phyloP scores from a whole-genome alignment of 169 alveolate species.

The Sarcocystis neurona region DNA sequence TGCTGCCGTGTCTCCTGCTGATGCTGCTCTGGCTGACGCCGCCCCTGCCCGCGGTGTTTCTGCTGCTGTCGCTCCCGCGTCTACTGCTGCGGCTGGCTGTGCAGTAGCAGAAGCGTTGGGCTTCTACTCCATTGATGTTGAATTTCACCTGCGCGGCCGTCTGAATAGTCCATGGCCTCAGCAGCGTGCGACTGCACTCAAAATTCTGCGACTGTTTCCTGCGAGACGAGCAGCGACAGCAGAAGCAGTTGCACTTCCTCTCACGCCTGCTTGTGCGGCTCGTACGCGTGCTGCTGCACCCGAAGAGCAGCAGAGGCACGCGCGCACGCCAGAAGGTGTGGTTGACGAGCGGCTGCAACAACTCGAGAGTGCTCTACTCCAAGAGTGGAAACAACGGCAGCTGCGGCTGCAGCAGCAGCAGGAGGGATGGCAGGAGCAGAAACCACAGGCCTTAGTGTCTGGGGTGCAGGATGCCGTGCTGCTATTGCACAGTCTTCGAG shows the following conservation, averaged over 20 bases:
- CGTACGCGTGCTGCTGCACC: neutral
- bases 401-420: too few relatives aligned
- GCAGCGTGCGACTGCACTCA: conserved; percentile 9
- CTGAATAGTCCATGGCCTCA: conserved; percentile 10
- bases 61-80: neutral
- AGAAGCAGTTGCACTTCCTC: neutral
- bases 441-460: too few relatives aligned
- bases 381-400: too few relatives aligned
- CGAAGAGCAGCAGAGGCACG: too few relatives aligned
- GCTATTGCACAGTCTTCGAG: neutral
- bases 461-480: neutral
- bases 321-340: too few relatives aligned
- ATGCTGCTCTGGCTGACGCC: neutral
- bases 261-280: neutral
- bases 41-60: neutral
- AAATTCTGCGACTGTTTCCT: conserved; percentile 8
- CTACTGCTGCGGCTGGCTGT: conserved; percentile 6
- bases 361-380: too few relatives aligned
- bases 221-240: too few relatives aligned
- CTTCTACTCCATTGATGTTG: neutral
- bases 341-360: too few relatives aligned
- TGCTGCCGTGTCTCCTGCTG: too few relatives aligned
- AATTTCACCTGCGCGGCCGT: neutral
- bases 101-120: conserved; percentile 32
- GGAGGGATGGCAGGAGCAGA: too few relatives aligned